These are phyloP conservation scores for Ambrosia trifida DNA, from an alignment of 129 eudicot species.

Conservation along the genomic window DNA sequence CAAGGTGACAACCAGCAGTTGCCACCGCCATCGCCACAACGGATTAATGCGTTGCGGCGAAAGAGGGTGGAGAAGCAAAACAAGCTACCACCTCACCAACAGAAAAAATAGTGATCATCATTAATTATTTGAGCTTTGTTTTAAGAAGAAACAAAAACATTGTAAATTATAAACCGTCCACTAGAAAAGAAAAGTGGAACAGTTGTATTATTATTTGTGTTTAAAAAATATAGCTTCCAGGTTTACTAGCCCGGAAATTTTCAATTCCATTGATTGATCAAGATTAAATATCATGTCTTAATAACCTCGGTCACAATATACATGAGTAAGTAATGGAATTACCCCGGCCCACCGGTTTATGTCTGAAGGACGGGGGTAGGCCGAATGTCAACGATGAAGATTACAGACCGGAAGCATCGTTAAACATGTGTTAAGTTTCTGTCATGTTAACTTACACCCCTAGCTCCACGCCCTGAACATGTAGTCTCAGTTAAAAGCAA, in stretches of 20 bases:
- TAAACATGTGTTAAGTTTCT: too few relatives aligned
- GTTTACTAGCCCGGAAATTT: not conserved
- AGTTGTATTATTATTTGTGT: not conserved
- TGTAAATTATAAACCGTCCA: not conserved
- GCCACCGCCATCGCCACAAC: constrained; percentile 36
- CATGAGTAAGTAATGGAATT: too few relatives aligned
- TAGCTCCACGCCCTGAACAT: constrained; percentile 61
- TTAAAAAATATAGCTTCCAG: not conserved
- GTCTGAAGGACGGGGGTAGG: too few relatives aligned
- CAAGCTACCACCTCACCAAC: constrained; percentile 13
- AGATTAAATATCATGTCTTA: too few relatives aligned
- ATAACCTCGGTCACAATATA: too few relatives aligned
- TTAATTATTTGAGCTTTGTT: not conserved
- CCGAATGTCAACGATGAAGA: too few relatives aligned
- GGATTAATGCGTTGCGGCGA: constrained; percentile 20
- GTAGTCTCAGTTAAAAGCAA: not conserved
- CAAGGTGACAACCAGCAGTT: constrained; percentile 8
- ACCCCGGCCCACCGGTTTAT: too few relatives aligned
- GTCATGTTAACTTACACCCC: too few relatives aligned
- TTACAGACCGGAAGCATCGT: too few relatives aligned
- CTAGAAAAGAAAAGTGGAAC: not conserved
- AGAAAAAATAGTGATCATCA: constrained; percentile 5
- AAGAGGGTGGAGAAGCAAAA: constrained; percentile 12
- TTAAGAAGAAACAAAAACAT: not conserved
- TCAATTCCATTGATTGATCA: too few relatives aligned